These are phyloP conservation scores for Aureobasidium sp. DNA, from an alignment of 2,329 filamentous ascomycete genomes.

Conservation along the genomic window DNA sequence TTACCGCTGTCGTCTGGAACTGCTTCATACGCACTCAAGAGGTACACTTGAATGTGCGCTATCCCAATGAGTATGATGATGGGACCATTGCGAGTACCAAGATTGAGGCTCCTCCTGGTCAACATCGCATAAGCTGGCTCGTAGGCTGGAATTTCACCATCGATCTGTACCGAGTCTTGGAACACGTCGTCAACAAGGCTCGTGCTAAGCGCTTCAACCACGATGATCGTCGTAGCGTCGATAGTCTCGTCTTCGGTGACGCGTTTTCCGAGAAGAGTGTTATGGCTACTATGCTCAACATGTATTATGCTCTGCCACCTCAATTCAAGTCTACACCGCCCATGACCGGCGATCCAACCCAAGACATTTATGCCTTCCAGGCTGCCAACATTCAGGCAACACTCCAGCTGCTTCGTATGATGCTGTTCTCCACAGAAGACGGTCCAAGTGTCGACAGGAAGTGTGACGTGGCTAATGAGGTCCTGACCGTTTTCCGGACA, in stretches of 20 bases:
- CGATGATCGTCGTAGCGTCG: conserved; percentile 17
- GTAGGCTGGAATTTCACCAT: conserved; percentile 53
- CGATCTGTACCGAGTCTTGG: conserved; percentile 50
- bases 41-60: conserved; percentile 40
- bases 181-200: conserved; percentile 38
- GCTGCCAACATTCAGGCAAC: conserved; percentile 47
- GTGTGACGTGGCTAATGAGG: conserved; percentile 40
- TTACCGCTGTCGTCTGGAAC: conserved; percentile 47
- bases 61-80: conserved; percentile 44
- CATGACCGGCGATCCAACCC: conserved; percentile 28
- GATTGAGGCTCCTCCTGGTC: conserved; percentile 16
- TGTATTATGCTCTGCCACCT: conserved; percentile 27
- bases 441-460: conserved; percentile 34
- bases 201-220: conserved; percentile 23
- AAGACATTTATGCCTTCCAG: conserved; percentile 42
- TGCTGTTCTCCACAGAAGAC: conserved; percentile 28
- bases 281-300: conserved; percentile 25
- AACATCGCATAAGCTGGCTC: conserved; percentile 38
- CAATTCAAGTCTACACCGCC: conserved; percentile 26
- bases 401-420: conserved; percentile 43
- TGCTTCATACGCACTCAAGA: conserved; percentile 41
- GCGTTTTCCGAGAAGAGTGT: conserved; percentile 24
- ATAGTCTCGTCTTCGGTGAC: conserved; percentile 24
- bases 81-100: conserved; percentile 34
- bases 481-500: conserved; percentile 37